Base-by-base conservation (phyloP, 306 rosid genomes). In the Cucurbita moschata region DNA sequence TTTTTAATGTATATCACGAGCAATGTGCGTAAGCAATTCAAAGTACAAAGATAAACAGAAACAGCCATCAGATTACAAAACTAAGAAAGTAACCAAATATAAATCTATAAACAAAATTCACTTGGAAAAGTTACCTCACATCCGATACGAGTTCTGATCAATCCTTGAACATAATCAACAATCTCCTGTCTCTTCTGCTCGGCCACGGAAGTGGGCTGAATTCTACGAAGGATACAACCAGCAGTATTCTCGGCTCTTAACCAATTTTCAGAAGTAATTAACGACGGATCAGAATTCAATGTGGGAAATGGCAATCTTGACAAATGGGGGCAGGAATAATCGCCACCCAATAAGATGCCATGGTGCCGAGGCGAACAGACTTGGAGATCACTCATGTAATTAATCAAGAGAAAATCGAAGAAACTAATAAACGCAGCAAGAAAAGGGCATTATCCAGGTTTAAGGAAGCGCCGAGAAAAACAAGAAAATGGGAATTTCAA, bases 141-240 rank as follows among this genome's bases (percentile, higher is more conserved):
- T 38, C 77, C 71, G 30, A 73, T 56, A 73, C 44, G 35, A 50
- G 52, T 67, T 57, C 14, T 39, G 50, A 85, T 55, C 47, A 85
- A 79, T 23, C 81, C 39, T 72, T 80, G 77, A 0, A 85, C 84
- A 16, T 75, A 82, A 12, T 73, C 67, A 58, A 80, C 57, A 16
- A 85, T 74, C 65, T 73, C 79, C 64, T 50, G 73, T 75, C 86
- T 76, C 75, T 67, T 80, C 68, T 58, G 80, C 70, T 85, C 74
- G 16, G 84, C 57, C 16, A 51, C 78, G 63, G 38, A 59, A 63
- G 84, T 82, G 11, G 88, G 86, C 73, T 76, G 84, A 80, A 85
- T 79, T 74, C 30, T 71, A 8, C 64, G 26, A 53, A 82, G 47
- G 37, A 85, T 75, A 49, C 67, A 75, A 0, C 14, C 35, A 37